phyloP scores from a whole-genome alignment of 139 green algal species.

The Chlorella ohadii region DNA sequence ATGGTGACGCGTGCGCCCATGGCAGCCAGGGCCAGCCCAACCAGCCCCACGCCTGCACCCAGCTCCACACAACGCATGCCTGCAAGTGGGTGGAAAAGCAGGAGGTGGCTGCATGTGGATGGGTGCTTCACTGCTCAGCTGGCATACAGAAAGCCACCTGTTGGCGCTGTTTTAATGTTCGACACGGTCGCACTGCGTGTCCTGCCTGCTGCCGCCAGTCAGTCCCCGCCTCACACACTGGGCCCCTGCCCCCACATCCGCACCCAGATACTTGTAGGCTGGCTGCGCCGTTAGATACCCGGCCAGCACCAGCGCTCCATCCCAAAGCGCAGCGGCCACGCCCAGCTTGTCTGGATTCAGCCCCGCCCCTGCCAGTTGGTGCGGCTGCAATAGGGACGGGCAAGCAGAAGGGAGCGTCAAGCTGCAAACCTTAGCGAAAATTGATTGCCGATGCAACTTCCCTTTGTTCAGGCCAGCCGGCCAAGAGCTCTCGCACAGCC shows the following conservation, averaged over 20 bases:
- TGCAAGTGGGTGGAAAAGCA: background rate
- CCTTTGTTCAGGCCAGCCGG: no score
- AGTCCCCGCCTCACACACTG: no score
- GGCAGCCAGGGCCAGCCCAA: conserved; percentile 35
- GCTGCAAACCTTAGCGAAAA: no score
- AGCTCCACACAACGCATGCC: conserved; percentile 52
- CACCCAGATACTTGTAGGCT: conserved; percentile 24
- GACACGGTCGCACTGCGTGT: no score
- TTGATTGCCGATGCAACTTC: no score
- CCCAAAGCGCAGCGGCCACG: conserved; percentile 59
- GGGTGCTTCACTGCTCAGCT: no score
- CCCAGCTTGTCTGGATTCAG: conserved; percentile 43
- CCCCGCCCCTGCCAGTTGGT: conserved; percentile 19
- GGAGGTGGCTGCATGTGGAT: background rate
- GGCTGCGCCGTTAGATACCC: conserved; percentile 49
- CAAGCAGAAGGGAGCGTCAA: no score
- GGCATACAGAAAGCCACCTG: no score
- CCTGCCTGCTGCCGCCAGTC: no score
- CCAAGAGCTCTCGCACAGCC: no score
- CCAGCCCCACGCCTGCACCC: conserved; percentile 54
- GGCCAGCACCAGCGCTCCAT: conserved; percentile 55
- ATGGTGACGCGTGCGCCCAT: conserved; percentile 45
- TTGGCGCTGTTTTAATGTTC: no score
- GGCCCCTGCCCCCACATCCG: background rate
- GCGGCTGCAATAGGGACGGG: conserved; percentile 29